phyloP scores from a whole-genome alignment of 306 rosid species.

The Fragaria iinumae region DNA sequence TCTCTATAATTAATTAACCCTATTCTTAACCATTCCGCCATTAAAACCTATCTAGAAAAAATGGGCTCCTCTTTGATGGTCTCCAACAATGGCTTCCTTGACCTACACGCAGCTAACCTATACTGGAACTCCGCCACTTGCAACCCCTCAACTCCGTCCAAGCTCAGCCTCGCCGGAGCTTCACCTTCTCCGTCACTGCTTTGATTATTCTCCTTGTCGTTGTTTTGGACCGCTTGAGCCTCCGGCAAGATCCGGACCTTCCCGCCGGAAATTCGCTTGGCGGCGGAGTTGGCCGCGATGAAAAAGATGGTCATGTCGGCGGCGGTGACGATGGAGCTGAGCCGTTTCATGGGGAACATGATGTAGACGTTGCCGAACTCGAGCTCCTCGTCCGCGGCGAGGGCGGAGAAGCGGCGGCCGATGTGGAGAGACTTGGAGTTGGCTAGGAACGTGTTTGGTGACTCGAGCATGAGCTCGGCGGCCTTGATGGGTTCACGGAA shows the following conservation, averaged over 20 bases:
- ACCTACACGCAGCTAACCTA: slow-evolving; percentile 61
- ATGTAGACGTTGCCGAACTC: slow-evolving; percentile 71
- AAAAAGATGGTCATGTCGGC: slow-evolving; percentile 72
- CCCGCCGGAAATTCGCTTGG: slow-evolving; percentile 55
- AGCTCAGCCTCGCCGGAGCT: slow-evolving; percentile 46
- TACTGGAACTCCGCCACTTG: slow-evolving; percentile 43
- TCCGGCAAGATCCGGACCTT: slow-evolving; percentile 47
- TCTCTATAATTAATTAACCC: background rate
- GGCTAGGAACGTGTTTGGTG: slow-evolving; percentile 51
- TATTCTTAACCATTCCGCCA: background rate
- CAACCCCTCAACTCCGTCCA: slow-evolving; percentile 58
- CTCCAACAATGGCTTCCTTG: slow-evolving; percentile 80
- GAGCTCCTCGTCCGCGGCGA: slow-evolving; percentile 73
- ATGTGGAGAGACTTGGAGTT: slow-evolving; percentile 65
- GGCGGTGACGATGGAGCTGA: slow-evolving; percentile 61
- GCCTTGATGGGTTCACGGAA: slow-evolving; percentile 54
- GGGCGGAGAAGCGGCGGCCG: slow-evolving; percentile 66
- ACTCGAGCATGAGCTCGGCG: slow-evolving; percentile 89
- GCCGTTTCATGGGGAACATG: slow-evolving; percentile 71
- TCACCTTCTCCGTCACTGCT: background rate
- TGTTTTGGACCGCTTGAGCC: background rate
- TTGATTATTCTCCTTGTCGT: background rate
- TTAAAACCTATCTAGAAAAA: slow-evolving; percentile 24
- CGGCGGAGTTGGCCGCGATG: slow-evolving; percentile 73
- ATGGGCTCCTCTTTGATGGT: slow-evolving; percentile 75